Percentiles rank a stretch among this genome's conserved stretches.
phyloP scores from a whole-genome alignment of 2,329 filamentous ascomycete species.

The Apiospora rasikravindrae region DNA sequence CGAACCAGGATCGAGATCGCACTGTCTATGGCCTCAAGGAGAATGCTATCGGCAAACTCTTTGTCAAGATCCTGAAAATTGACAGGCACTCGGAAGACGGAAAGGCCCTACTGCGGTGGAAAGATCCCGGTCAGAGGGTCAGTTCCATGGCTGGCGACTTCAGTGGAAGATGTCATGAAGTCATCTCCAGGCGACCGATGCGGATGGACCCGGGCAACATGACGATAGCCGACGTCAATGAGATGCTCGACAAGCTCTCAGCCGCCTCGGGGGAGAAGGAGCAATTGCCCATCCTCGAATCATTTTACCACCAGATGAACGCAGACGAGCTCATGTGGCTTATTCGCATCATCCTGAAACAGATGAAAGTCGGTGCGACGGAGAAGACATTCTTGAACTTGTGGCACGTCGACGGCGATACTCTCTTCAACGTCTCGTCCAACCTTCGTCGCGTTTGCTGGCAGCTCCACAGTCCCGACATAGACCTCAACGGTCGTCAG shows the following conservation, averaged over 20 bases:
- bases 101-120: constrained; percentile 87
- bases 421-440: constrained; percentile 86
- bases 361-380: constrained; percentile 75
- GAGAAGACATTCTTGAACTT: constrained; percentile 87
- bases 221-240: constrained; percentile 89
- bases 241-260: constrained; percentile 78
- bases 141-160: constrained; percentile 85
- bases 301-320: constrained; percentile 91
- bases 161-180: constrained; percentile 84
- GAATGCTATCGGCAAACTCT: constrained; percentile 83
- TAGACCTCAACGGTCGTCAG: constrained; percentile 77
- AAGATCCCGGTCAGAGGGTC: constrained; percentile 74
- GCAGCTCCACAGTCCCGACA: constrained; percentile 79
- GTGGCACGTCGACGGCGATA: constrained; percentile 80
- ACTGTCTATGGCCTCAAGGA: constrained; percentile 96
- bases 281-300: constrained; percentile 79
- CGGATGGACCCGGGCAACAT: constrained; percentile 75
- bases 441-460: constrained; percentile 91
- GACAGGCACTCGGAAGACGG: constrained; percentile 90
- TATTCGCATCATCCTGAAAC: constrained; percentile 88
- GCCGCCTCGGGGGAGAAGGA: constrained; percentile 79
- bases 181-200: constrained; percentile 83
- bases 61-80: constrained; percentile 94
- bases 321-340: constrained; percentile 93
- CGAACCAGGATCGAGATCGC: constrained; percentile 90